A percentile compares a stretch with the other conserved stretches of the same genome.
Conservation (phyloP, 139 green algal species). For the Spirogloea muscicola region DNA sequence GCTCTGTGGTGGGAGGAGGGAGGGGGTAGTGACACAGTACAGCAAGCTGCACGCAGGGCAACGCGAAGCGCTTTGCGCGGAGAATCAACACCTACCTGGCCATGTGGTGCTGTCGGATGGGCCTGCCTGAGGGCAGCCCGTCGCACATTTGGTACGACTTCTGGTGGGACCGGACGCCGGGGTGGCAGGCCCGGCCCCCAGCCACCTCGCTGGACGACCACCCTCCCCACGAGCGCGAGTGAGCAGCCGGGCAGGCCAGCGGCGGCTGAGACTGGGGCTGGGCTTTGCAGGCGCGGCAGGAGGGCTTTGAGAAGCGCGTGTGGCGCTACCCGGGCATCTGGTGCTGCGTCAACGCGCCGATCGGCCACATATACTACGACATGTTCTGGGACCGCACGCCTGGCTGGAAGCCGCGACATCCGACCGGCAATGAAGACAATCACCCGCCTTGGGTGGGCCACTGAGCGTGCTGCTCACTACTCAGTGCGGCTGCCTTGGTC, state of each 20-base stretch:
- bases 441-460: too few species aligned
- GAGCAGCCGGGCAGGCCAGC: too few species aligned
- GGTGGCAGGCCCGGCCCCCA: conserved; percentile 19
- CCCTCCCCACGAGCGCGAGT: too few species aligned
- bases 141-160: conserved; percentile 91
- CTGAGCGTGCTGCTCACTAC: too few species aligned
- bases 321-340: conserved; percentile 70
- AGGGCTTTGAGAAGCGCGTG: conserved; percentile 63
- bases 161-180: conserved; percentile 17
- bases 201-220: conserved; percentile 17
- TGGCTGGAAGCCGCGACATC: conserved; percentile 17
- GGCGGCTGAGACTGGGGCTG: too few species aligned
- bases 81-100: conserved; percentile 60
- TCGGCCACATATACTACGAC: conserved; percentile 90
- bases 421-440: conserved; percentile 5
- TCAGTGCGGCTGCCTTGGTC: too few species aligned
- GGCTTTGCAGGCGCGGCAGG: conserved; percentile 1
- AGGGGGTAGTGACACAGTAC: too few species aligned
- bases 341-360: conserved; percentile 82
- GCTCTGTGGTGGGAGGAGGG: too few species aligned
- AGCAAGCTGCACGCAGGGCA: not conserved
- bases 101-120: conserved; percentile 88
- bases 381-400: conserved; percentile 44
- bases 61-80: conserved; percentile 55
- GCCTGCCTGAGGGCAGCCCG: too few species aligned